Percentiles rank a stretch among this genome's conserved stretches.
Evolutionary conservation across 1,139 yeast genomes (phyloP).

Genomic region (Suhomyces atakaporum): DNA sequence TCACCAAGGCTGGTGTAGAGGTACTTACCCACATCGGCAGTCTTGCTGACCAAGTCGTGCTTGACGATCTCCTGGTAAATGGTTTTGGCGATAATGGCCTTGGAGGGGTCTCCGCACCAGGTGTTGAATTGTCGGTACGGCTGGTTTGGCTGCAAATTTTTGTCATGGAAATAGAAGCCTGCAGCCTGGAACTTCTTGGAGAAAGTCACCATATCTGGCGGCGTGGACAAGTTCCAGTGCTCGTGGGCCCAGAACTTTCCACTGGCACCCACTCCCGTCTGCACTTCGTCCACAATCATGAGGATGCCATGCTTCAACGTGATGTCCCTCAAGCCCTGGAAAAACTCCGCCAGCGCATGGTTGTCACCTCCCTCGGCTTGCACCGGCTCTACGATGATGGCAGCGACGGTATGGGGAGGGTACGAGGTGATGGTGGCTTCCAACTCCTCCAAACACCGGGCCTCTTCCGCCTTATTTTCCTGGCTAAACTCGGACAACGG

Average conservation of each 20-base stretch:
- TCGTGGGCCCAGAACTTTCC: slow-evolving; percentile 77
- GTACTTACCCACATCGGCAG: slow-evolving; percentile 62
- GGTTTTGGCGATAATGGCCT: slow-evolving; percentile 63
- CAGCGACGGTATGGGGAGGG: slow-evolving; percentile 57
- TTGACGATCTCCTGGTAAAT: slow-evolving; percentile 60
- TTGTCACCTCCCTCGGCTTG: slow-evolving; percentile 80
- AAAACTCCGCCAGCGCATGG: slow-evolving; percentile 60
- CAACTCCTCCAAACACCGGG: slow-evolving; percentile 56
- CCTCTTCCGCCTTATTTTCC: slow-evolving; percentile 62
- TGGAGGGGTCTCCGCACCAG: slow-evolving; percentile 83
- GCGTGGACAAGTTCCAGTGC: slow-evolving; percentile 62
- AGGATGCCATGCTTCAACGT: slow-evolving; percentile 60
- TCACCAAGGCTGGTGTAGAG: slow-evolving; percentile 49
- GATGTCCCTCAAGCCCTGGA: slow-evolving; percentile 66
- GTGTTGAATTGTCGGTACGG: slow-evolving; percentile 80
- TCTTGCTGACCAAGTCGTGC: slow-evolving; percentile 51
- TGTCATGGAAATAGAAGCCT: slow-evolving; percentile 71
- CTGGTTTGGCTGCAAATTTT: slow-evolving; percentile 58
- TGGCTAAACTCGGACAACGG: slow-evolving; percentile 57
- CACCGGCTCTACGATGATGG: slow-evolving; percentile 70
- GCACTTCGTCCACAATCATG: slow-evolving; percentile 72
- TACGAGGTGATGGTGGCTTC: slow-evolving; percentile 55
- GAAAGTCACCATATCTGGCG: slow-evolving; percentile 74
- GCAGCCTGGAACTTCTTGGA: slow-evolving; percentile 81
- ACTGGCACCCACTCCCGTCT: slow-evolving; percentile 74